phyloP scores from a whole-genome alignment of 208 protist genomes.

The Acanthamoeba healyi region DNA sequence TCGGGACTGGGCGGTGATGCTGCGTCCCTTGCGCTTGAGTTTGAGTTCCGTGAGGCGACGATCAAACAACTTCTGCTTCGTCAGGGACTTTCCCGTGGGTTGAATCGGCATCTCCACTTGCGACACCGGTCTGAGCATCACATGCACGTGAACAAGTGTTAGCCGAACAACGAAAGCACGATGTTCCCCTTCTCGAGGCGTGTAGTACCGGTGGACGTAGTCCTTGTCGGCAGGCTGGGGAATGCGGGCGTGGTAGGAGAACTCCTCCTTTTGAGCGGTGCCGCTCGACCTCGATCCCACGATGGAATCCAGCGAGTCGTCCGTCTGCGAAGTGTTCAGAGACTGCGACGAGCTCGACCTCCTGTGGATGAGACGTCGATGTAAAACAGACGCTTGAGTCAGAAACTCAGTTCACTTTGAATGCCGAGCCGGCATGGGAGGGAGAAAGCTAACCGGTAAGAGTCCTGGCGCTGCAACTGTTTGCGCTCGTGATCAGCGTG shows the following conservation, averaged over 20 bases:
- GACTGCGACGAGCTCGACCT: constrained; percentile 26
- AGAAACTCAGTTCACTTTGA: no score
- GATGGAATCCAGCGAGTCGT: constrained; percentile 23
- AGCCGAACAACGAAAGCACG: neutral
- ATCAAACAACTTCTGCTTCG: constrained; percentile 50
- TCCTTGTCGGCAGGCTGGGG: constrained; percentile 51
- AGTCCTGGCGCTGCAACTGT: neutral
- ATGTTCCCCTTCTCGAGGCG: no score
- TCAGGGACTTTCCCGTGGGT: neutral
- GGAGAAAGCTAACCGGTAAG: neutral
- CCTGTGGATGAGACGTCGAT: neutral
- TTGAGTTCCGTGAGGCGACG: constrained; percentile 9
- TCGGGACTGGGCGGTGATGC: constrained; percentile 45
- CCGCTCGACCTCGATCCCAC: neutral
- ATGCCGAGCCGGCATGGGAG: neutral
- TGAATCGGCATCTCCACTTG: constrained; percentile 2
- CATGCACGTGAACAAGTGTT: neutral
- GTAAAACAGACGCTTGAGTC: neutral
- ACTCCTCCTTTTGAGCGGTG: constrained; percentile 10
- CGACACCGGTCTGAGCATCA: constrained; percentile 3
- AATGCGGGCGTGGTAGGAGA: constrained; percentile 71
- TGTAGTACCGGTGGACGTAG: constrained; percentile 39
- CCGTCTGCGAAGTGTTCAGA: neutral
- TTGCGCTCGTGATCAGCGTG: constrained; percentile 29
- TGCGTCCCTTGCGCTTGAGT: constrained; percentile 45